These are phyloP conservation scores for Firmiana major DNA, from an alignment of 345 rosid genomes.

Conservation along the genomic window DNA sequence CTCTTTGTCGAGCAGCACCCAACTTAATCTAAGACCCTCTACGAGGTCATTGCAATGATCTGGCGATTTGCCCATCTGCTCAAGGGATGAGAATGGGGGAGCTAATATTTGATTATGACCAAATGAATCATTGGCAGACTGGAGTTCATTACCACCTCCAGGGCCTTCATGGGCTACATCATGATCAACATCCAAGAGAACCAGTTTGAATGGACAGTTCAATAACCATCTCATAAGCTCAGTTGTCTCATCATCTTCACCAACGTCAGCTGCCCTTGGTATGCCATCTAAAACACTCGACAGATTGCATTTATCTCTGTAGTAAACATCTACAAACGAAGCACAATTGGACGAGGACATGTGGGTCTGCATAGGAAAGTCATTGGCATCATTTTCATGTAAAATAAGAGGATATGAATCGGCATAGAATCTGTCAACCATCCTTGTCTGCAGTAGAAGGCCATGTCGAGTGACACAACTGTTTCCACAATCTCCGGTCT, in stretches of 20 bases:
- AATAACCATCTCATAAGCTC: conserved; percentile 19
- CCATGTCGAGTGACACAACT: conserved; percentile 32
- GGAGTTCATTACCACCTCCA: neutral
- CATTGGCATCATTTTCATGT: neutral
- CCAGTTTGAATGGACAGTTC: conserved; percentile 23
- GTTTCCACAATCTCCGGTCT: conserved; percentile 25
- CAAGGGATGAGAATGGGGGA: neutral
- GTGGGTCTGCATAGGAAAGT: neutral
- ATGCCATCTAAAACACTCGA: conserved; percentile 25
- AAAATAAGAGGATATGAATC: conserved; percentile 28
- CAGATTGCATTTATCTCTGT: conserved; percentile 24
- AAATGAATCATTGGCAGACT: neutral
- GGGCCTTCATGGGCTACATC: conserved; percentile 6
- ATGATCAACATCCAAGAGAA: neutral
- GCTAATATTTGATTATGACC: neutral
- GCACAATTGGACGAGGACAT: conserved; percentile 24
- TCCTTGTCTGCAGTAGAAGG: conserved; percentile 33
- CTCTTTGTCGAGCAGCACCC: conserved; percentile 35
- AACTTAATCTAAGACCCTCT: conserved; percentile 27
- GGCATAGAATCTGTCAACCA: conserved; percentile 27
- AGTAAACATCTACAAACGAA: conserved; percentile 33
- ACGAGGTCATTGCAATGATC: conserved; percentile 9
- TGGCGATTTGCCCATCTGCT: neutral
- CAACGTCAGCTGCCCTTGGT: conserved; percentile 10
- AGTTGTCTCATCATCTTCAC: neutral